Base-by-base conservation (phyloP, 495 filamentous ascomycete species). In the Articulospora tetracladia region DNA sequence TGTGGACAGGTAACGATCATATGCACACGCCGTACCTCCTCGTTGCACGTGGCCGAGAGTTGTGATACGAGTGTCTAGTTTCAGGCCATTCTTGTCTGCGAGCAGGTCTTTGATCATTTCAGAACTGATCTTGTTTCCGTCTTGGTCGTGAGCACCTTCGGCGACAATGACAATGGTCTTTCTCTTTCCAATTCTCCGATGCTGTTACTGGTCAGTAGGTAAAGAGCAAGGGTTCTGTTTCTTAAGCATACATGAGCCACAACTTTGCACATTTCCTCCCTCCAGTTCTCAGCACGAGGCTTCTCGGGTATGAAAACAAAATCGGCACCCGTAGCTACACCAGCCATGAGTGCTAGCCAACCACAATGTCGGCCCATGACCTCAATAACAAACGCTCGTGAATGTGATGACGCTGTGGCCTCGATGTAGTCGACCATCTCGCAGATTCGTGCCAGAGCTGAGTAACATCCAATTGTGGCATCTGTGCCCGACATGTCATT, bases 321-420 rank as follows among this genome's bases (percentile, higher is more conserved):
- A 73, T 99, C 95, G 4, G 95, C 93, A 26, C 94, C 95, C 2
- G 91, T 96, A 59, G 90, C 92, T 53, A 98, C 91, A 59, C 92
- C 94, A 13, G 95, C 89, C 92, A 97, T 97, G 48, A 99, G 78
- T 46, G 94, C 95, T 53, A 99, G 77, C 95, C 95, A 99, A 41
- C 95, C 95, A 68, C 95, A 99, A 74, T 98, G 93, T 57, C 95
- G 84, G n/a, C 95, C 95, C 95, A 99, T 99, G 50, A 98, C 95
- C 72, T 98, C 95, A 66, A 99, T 88, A 27, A 99, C 93, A 72
- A 99, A 99, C 39, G 95, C 95, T 64, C 95, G 80, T 57, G 96
- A 96, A 74, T 98, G 95, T n/a, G 91, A 96, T 36, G 86, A 91
- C 7, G 95, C 95, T 1, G 95, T 99, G 30, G 94, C 92, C 72